These are phyloP conservation scores for Microglena sp. DNA, from an alignment of 139 green algal genomes.

Conservation along the genomic window DNA sequence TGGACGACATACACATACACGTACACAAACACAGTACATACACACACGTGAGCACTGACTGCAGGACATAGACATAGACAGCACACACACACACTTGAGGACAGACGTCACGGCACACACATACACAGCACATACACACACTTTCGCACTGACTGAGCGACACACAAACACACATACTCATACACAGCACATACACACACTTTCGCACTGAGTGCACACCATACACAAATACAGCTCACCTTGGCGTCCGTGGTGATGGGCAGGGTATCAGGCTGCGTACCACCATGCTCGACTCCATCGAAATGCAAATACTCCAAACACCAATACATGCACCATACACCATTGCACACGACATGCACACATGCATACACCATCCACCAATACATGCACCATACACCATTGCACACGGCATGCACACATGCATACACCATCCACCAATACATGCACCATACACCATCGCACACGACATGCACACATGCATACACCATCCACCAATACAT, in stretches of 20 bases:
- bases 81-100: conserved; percentile 4
- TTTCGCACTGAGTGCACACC: no score
- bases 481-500: no score
- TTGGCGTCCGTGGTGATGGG: conserved; percentile 27
- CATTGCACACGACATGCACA: no score
- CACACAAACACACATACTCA: no score
- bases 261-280: conserved; percentile 40
- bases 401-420: no score
- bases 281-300: conserved; percentile 34
- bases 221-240: not conserved
- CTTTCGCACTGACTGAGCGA: not conserved
- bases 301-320: conserved; percentile 71
- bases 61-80: not conserved
- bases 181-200: no score
- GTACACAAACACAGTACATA: not conserved
- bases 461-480: no score
- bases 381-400: no score
- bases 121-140: not conserved
- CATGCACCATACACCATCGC: no score
- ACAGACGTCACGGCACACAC: not conserved
- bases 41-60: not conserved
- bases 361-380: no score
- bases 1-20: not conserved
- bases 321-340: no score
- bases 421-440: no score